Conservation (phyloP, 768 basidiomycete species). For the Mycena amicta region DNA sequence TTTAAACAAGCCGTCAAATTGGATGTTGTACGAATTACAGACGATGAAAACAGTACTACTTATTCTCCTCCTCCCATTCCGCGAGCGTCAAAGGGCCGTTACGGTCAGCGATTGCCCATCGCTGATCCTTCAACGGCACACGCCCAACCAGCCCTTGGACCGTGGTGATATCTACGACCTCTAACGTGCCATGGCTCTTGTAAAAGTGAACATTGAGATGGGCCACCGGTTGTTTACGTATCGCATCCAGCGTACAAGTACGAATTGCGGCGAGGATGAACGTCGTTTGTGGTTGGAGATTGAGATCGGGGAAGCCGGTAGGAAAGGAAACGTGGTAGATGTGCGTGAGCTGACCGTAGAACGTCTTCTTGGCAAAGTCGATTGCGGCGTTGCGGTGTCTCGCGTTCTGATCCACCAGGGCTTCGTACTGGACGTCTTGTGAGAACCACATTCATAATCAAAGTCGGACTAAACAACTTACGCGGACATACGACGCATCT, state of each 20-base stretch:
- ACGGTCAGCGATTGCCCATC: constrained; percentile 29
- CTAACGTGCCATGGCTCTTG: constrained; percentile 7
- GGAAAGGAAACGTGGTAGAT: constrained; percentile 27
- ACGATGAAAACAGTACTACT: too few relatives aligned
- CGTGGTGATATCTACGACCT: constrained; percentile 29
- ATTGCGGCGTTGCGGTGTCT: background rate
- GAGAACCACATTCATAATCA: too few relatives aligned
- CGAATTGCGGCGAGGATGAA: constrained; percentile 31
- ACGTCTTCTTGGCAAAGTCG: constrained; percentile 17
- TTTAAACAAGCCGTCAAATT: too few relatives aligned
- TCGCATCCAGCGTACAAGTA: constrained; percentile 19
- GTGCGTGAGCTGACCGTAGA: constrained; percentile 36
- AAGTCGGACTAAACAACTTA: too few relatives aligned
- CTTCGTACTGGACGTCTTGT: constrained; percentile 31
- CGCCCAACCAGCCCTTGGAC: constrained; percentile 28
- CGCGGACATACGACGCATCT: constrained; percentile 38
- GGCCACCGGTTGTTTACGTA: background rate
- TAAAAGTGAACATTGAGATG: constrained; percentile 27
- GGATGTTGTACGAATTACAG: too few relatives aligned
- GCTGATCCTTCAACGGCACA: constrained; percentile 1
- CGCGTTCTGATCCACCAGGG: constrained; percentile 33
- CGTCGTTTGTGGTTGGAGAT: constrained; percentile 6
- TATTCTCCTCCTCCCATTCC: constrained; percentile 4
- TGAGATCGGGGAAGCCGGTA: background rate
- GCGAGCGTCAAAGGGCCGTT: constrained; percentile 23